A percentile compares a stretch with the other conserved stretches of the same genome.
phyloP scores from a whole-genome alignment of 2,329 filamentous ascomycete genomes.

The Fusarium sp. region DNA sequence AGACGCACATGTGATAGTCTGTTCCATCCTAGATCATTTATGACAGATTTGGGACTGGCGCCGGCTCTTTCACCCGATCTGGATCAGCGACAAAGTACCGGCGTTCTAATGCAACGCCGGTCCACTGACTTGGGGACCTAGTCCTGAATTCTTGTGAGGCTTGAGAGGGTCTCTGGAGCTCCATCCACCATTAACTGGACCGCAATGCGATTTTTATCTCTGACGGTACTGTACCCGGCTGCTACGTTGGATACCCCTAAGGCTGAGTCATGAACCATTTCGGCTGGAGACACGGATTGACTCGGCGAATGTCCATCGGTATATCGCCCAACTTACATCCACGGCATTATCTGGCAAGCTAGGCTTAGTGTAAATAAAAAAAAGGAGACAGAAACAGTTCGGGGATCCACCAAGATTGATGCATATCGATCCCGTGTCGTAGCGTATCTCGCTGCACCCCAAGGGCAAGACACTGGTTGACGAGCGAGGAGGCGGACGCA shows the following conservation, averaged over 20 bases:
- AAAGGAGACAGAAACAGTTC: conserved; percentile 9
- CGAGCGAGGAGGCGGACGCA: conserved; percentile 10
- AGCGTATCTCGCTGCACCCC: conserved; percentile 1
- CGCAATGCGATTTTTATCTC: neutral
- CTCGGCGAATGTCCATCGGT: conserved; percentile 35
- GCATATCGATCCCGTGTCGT: conserved; percentile 3
- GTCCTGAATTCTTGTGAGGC: conserved; percentile 17
- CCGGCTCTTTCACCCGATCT: conserved; percentile 37
- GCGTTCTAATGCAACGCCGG: conserved; percentile 32
- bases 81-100: conserved; percentile 40
- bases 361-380: conserved; percentile 5
- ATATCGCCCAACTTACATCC: conserved; percentile 27
- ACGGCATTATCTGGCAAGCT: conserved; percentile 24
- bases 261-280: conserved; percentile 19
- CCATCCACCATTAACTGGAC: conserved; percentile 7
- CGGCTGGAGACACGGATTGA: conserved; percentile 1
- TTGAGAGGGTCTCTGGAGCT: conserved; percentile 5
- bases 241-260: neutral
- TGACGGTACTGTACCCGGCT: conserved; percentile 20
- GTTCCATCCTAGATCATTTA: conserved; percentile 18
- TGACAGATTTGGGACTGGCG: conserved; percentile 29
- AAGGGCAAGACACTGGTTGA: conserved; percentile 3
- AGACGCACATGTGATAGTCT: conserved; percentile 27
- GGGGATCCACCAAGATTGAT: conserved; percentile 16
- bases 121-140: neutral